Base-by-base conservation (phyloP, 495 filamentous ascomycete species). In the Penicillium canariense region DNA sequence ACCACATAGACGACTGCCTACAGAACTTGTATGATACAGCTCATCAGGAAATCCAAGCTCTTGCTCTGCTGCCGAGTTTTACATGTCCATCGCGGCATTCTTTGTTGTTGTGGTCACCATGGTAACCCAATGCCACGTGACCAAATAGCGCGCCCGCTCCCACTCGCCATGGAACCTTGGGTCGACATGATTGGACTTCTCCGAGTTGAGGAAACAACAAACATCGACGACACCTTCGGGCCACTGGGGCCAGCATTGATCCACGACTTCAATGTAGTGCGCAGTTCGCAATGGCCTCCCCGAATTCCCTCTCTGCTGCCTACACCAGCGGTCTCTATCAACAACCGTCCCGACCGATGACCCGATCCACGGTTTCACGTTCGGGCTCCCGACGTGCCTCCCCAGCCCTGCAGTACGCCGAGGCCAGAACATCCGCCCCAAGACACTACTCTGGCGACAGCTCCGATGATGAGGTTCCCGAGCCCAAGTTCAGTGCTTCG, bases 401-500 rank as follows among this genome's bases (percentile, higher is more conserved):
- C 18, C 71, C 74, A 31, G 68, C 68, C 45, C 51, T 69, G 20
- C 43, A 46, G 23, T 65, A 58, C 54, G 63, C 59, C 26, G 60
- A 60, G 22, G 56, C 62, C 28, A 57, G 48, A 40, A 32, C 48
- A 38, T 60, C 63, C 2, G 23, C 59, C 0, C 59, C 73, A 2
- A 65, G 62, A 40, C 61, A 71, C n/a, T 76, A 75, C 46, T 71
- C 76, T 4, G 79, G 78, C 7, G 88, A 91, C 61, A 91, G 87
- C 71, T 90, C 88, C 15, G 88, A 92, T 61, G 87, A 90, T 52
- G 74, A 75, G 52, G 76, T 84, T 22, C 87, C 86, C 30, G 87
- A 87, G 54, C 88, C 89, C 69, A 89, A 87, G 67, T 84, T 90
- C 61, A 91, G 87, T 61, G 88, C 88, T 30, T 79, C 87, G 31